Percentiles rank a stretch among this genome's conserved stretches.
These are phyloP conservation scores for Pseudozyma sp. DNA, from an alignment of 1,284 basidiomycete genomes.

Conservation along the genomic window DNA sequence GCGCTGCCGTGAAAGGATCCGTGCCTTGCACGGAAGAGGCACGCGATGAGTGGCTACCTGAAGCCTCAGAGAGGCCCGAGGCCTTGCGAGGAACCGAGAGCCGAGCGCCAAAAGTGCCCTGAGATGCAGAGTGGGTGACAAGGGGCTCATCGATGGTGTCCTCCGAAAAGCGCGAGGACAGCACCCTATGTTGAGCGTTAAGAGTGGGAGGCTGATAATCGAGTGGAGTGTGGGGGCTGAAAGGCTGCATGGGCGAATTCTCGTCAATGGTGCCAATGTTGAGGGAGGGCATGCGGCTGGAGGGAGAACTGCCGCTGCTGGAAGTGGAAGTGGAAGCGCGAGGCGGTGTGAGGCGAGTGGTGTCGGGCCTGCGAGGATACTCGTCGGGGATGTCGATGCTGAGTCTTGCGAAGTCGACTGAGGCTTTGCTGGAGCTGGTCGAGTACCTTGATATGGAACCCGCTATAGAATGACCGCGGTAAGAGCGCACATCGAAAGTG, in stretches of 20 bases:
- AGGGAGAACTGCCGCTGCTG: conserved; percentile 23
- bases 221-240: conserved; percentile 27
- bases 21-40: conserved; percentile 23
- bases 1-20: background rate
- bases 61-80: conserved; percentile 9
- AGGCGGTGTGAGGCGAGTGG: conserved; percentile 30
- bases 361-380: conserved; percentile 34
- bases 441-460: conserved; percentile 24
- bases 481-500: conserved; percentile 3
- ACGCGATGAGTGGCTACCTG: conserved; percentile 11
- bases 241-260: conserved; percentile 13
- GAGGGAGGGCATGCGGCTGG: conserved; percentile 27
- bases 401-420: conserved; percentile 33
- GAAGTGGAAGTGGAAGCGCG: conserved; percentile 18
- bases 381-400: conserved; percentile 49
- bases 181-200: conserved; percentile 10
- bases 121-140: conserved; percentile 23
- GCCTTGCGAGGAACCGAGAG: conserved; percentile 20
- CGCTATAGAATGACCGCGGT: conserved; percentile 7
- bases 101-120: conserved; percentile 25
- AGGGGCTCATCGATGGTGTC: conserved; percentile 40
- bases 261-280: conserved; percentile 45
- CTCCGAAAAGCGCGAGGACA: conserved; percentile 41
- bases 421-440: conserved; percentile 23
- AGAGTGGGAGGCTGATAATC: conserved; percentile 23